phyloP scores from a whole-genome alignment of 1,284 basidiomycete genomes.

The Malassezia dermatis region DNA sequence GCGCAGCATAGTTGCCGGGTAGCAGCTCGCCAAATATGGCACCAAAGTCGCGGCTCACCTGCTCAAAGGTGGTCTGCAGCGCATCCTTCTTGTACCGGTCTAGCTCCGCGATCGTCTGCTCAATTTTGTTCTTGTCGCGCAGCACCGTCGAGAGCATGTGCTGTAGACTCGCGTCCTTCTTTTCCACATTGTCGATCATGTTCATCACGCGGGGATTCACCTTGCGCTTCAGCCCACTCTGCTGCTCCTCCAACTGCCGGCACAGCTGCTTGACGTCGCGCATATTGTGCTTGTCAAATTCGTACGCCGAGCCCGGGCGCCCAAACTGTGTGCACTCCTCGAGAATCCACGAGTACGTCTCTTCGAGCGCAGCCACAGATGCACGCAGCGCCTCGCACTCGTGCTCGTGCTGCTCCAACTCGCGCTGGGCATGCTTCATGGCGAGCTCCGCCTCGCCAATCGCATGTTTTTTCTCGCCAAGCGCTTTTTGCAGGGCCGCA shows the following conservation, averaged over 20 bases:
- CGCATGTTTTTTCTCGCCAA: conserved; percentile 69
- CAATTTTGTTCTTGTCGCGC: conserved; percentile 91
- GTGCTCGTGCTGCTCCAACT: conserved; percentile 52
- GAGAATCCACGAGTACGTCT: conserved; percentile 74
- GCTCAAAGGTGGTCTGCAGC: conserved; percentile 84
- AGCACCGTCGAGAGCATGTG: conserved; percentile 81
- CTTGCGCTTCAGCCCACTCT: conserved; percentile 83
- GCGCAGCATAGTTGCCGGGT: conserved; percentile 90
- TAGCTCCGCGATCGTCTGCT: conserved; percentile 82
- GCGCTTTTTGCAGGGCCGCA: conserved; percentile 65
- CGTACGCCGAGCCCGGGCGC: conserved; percentile 67
- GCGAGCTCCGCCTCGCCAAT: conserved; percentile 64
- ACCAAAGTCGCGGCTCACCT: conserved; percentile 86
- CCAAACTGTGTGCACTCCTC: conserved; percentile 85
- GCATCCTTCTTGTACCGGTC: conserved; percentile 91
- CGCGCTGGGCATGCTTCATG: conserved; percentile 57
- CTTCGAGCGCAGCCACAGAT: conserved; percentile 56
- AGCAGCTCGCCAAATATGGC: conserved; percentile 89
- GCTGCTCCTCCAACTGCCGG: conserved; percentile 65
- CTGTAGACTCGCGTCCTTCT: conserved; percentile 74
- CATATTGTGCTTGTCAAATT: conserved; percentile 69
- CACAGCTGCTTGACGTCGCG: conserved; percentile 59
- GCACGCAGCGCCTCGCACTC: conserved; percentile 49
- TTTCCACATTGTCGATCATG: conserved; percentile 96
- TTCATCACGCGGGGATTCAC: conserved; percentile 89